Base-by-base conservation (phyloP, 2,329 filamentous ascomycete species). In the Phialophora verrucosa region DNA sequence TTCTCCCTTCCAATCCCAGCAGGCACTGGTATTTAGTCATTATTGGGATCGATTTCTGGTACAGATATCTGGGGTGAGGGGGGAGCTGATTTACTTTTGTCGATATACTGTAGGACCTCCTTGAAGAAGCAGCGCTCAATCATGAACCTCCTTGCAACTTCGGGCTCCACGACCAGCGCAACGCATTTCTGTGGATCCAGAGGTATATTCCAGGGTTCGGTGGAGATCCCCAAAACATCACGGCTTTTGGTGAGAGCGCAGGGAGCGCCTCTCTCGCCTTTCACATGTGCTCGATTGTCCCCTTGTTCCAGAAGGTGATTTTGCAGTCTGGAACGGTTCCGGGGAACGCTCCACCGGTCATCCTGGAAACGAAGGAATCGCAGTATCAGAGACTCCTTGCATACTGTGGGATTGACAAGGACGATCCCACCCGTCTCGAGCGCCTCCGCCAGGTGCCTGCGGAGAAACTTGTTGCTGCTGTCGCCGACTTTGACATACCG, bases 161-260 rank as follows among this genome's bases (percentile, higher is more conserved):
- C 65, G 81, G 80, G 0, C 72, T 84, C 2, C 69, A 77, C 31
- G 82, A 80, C 62, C 76, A 78, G 61, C 70, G 73, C n/a, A 75
- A 76, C 23, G 75, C 74, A 6, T 69, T 81, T 12, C 69, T 75
- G 65, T 81, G 79, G 78, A 74, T 80, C 10, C 72, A 75, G 6
- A 74, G 75, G 31, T 76, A 81, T 65, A 80, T 81, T 44, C 68
- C 61, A 7, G 75, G 75, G 20, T 81, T 81, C 67, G 78, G 78
- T 12, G 79, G 79, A 17, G 78, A 80, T 59, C 74, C 76, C 5
- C 70, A 75, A 0, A 75, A 76, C 59, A 75, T 81, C 47, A 76
- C 75, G 49, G 64, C 77, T 11, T 73, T 78, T 23, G 83, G 83
- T 17, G 78, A 84, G 68, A 82, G 79, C 55, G 82, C 81, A 6